These are phyloP conservation scores for Shiraia sp. DNA, from an alignment of 2,329 filamentous ascomycete genomes.

Conservation along the genomic window DNA sequence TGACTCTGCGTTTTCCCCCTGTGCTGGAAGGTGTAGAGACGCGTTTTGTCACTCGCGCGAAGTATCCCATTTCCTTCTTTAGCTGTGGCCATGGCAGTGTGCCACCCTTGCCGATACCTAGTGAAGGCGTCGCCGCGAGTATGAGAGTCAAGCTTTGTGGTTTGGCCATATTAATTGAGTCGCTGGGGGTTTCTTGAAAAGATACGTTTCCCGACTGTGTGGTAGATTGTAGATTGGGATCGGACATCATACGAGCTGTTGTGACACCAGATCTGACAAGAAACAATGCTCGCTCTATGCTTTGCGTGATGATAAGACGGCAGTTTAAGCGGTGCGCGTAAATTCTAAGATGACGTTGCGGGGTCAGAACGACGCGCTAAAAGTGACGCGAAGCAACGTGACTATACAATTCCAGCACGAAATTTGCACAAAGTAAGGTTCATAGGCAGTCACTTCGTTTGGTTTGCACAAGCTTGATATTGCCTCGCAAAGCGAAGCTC, in stretches of 20 bases:
- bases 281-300: not conserved
- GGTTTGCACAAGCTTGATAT: constrained; percentile 10
- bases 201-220: not conserved
- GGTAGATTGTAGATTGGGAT: not conserved
- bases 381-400: constrained; percentile 28
- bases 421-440: too few relatives aligned
- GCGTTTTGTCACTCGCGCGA: constrained; percentile 83
- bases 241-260: not conserved
- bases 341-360: constrained; percentile 9
- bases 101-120: constrained; percentile 84
- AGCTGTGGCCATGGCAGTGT: constrained; percentile 87
- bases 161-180: constrained; percentile 22
- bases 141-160: constrained; percentile 77
- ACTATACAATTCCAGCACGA: constrained; percentile 1
- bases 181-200: not conserved
- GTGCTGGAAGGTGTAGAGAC: constrained; percentile 41
- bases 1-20: constrained; percentile 26
- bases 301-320: not conserved
- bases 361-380: constrained; percentile 19
- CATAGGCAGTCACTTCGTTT: not conserved
- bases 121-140: constrained; percentile 85
- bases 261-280: not conserved
- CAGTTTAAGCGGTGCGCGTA: not conserved
- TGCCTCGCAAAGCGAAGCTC: constrained; percentile 8
- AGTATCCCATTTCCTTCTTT: constrained; percentile 92